Conservation (phyloP, 2,329 filamentous ascomycete genomes). For the Samsoniella hepiali region DNA sequence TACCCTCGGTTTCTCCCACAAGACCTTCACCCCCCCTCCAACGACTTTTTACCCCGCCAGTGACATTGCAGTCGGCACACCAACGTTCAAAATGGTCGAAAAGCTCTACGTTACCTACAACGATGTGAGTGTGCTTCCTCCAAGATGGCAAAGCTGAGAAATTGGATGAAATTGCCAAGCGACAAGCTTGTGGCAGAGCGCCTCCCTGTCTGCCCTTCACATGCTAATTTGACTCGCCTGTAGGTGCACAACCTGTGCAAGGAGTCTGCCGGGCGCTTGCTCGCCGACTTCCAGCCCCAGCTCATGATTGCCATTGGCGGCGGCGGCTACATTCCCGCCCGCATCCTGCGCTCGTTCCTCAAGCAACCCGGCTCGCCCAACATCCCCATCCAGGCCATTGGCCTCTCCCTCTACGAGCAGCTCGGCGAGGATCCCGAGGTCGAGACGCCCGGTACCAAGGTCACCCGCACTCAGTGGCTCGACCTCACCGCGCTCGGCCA, state of each 20-base stretch:
- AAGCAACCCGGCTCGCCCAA: constrained; percentile 83
- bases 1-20: not conserved
- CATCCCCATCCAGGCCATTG: constrained; percentile 98
- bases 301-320: constrained; percentile 98
- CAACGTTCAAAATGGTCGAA: constrained; percentile 63
- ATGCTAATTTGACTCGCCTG: not conserved
- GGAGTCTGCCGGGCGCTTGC: constrained; percentile 74
- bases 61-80: constrained; percentile 18
- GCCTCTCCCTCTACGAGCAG: constrained; percentile 92
- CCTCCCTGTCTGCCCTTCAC: not conserved
- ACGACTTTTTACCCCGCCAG: constrained; percentile 19
- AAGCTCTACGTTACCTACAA: constrained; percentile 92
- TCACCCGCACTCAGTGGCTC: constrained; percentile 97
- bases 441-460: constrained; percentile 84
- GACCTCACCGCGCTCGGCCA: constrained; percentile 78
- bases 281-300: constrained; percentile 83
- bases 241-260: constrained; percentile 98
- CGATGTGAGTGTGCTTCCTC: constrained; percentile 57
- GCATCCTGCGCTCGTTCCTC: constrained; percentile 96
- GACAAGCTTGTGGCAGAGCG: not conserved
- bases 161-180: not conserved
- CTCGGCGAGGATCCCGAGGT: constrained; percentile 55
- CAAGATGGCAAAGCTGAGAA: not conserved
- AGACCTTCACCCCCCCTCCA: not conserved
- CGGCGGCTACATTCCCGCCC: constrained; percentile 93